These are phyloP conservation scores for Tetrapisispora pingtungensis DNA, from an alignment of 805 yeast species.

Conservation along the genomic window DNA sequence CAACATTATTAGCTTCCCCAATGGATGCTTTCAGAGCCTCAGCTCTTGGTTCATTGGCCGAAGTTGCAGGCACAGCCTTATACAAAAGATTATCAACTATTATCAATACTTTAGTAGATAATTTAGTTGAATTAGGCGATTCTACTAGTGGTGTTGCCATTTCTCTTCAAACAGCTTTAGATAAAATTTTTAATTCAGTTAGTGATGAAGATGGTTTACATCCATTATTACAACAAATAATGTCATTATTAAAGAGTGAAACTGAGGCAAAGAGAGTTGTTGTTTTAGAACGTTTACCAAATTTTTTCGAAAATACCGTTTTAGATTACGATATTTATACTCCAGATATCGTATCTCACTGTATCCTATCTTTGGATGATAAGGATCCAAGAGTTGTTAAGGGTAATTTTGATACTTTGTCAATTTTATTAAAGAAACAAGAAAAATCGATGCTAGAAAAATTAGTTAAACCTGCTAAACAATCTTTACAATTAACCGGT, in stretches of 20 bases:
- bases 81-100: constrained; percentile 64
- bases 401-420: constrained; percentile 55
- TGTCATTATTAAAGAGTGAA: constrained; percentile 69
- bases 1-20: constrained; percentile 73
- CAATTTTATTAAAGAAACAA: constrained; percentile 57
- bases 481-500: constrained; percentile 58
- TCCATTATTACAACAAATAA: constrained; percentile 71
- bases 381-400: constrained; percentile 49
- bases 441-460: constrained; percentile 68
- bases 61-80: constrained; percentile 80
- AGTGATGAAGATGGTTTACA: constrained; percentile 72
- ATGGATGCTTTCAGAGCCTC: constrained; percentile 76
- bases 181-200: constrained; percentile 60
- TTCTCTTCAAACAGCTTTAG: constrained; percentile 48
- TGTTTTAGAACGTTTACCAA: constrained; percentile 55
- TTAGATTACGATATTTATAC: constrained; percentile 66
- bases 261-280: constrained; percentile 53
- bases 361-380: constrained; percentile 67
- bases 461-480: constrained; percentile 71
- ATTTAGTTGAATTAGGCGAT: constrained; percentile 36
- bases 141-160: constrained; percentile 30
- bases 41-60: constrained; percentile 77
- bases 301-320: constrained; percentile 54
- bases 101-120: constrained; percentile 61
- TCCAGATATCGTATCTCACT: constrained; percentile 62